Percentiles rank a stretch among this genome's conserved stretches.
phyloP scores from a whole-genome alignment of 139 green algal species.

The Trebouxia sp. region DNA sequence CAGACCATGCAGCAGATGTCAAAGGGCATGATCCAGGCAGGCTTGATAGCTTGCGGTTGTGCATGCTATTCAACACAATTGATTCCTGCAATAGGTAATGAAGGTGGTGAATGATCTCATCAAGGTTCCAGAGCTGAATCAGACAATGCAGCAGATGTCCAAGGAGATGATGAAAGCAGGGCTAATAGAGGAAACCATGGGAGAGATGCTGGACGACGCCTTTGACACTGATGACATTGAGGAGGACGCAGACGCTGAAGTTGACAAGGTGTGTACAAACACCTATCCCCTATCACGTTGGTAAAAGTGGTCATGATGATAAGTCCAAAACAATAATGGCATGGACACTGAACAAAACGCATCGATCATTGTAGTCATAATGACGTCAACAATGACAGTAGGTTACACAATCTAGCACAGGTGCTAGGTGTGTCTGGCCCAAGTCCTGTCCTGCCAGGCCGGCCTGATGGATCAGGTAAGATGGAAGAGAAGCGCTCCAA shows the following conservation, averaged over 20 bases:
- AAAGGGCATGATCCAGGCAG: slow-evolving; percentile 87
- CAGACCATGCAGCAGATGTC: slow-evolving; percentile 83
- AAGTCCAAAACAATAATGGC: too few species aligned
- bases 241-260: slow-evolving; percentile 73
- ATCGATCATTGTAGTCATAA: too few species aligned
- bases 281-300: not conserved
- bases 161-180: slow-evolving; percentile 90
- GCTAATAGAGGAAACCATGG: slow-evolving; percentile 91
- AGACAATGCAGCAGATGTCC: slow-evolving; percentile 83
- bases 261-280: slow-evolving; percentile 60
- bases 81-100: slow-evolving; percentile 64
- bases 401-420: too few species aligned
- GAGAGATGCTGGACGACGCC: slow-evolving; percentile 70
- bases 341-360: too few species aligned
- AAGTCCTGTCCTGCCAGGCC: too few species aligned
- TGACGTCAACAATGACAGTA: too few species aligned
- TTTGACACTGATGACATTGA: slow-evolving; percentile 73
- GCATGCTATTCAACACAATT: too few species aligned
- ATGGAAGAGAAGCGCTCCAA: too few species aligned
- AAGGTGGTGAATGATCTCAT: slow-evolving; percentile 74
- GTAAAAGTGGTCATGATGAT: not conserved
- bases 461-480: too few species aligned
- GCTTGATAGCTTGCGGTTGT: too few species aligned
- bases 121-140: slow-evolving; percentile 75
- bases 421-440: too few species aligned